Evolutionary conservation across 164 flowering plant genomes (phyloP).

Genomic region (Santalum album): DNA sequence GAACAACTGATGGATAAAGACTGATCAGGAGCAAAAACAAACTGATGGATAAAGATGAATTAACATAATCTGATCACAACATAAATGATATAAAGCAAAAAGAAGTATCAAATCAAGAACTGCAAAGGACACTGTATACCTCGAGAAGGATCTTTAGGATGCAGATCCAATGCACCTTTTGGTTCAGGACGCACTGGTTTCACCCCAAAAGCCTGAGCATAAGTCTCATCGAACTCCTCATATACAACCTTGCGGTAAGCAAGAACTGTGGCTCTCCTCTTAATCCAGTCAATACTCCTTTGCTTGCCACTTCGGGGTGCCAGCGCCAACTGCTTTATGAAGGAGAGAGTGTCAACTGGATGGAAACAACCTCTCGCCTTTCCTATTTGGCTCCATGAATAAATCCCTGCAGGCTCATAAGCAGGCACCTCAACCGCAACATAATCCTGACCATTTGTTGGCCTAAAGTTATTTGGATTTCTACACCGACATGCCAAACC

Average conservation of each 20-base stretch:
- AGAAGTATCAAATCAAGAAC: too few relatives aligned
- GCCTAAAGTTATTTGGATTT: constrained; percentile 53
- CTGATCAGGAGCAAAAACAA: too few relatives aligned
- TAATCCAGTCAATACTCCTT: constrained; percentile 31
- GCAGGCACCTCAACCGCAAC: constrained; percentile 69
- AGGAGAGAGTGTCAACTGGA: constrained; percentile 46
- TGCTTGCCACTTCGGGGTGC: constrained; percentile 30
- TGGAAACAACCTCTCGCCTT: constrained; percentile 54
- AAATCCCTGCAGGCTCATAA: constrained; percentile 56
- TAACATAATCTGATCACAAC: too few relatives aligned
- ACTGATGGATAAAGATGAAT: too few relatives aligned
- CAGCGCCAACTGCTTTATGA: constrained; percentile 52
- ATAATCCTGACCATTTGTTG: constrained; percentile 45
- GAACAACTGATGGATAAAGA: too few relatives aligned
- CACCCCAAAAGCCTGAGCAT: constrained; percentile 85
- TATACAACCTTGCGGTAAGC: constrained; percentile 68
- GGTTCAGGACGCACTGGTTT: constrained; percentile 32
- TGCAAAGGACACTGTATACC: constrained; percentile 25
- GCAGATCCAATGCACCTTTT: constrained; percentile 18
- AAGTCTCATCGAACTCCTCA: constrained; percentile 92
- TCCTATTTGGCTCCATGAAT: constrained; percentile 52
- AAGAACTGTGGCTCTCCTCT: constrained; percentile 44
- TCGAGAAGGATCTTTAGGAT: constrained; percentile 30
- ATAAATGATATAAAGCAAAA: too few relatives aligned
- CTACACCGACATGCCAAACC: constrained; percentile 75